These are phyloP conservation scores for Striga hermonthica DNA, from an alignment of 305 asterid species.

Conservation along the genomic window DNA sequence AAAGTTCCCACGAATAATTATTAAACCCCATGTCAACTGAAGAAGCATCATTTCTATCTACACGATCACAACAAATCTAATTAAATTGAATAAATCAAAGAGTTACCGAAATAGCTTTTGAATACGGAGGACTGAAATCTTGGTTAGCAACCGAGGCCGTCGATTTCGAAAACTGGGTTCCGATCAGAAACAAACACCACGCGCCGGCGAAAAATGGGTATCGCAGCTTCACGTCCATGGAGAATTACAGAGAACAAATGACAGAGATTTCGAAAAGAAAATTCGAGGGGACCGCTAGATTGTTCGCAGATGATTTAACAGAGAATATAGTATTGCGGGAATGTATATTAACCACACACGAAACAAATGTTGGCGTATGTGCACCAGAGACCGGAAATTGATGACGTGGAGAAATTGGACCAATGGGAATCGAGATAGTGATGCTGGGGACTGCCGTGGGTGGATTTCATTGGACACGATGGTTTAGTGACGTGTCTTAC, in stretches of 20 bases:
- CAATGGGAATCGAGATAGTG: conserved; percentile 41
- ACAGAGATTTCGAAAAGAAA: no score
- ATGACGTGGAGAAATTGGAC: conserved; percentile 42
- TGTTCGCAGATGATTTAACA: background rate
- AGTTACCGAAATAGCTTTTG: conserved; percentile 69
- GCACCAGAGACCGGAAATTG: no score
- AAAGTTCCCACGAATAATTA: background rate
- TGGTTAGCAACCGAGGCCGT: conserved; percentile 41
- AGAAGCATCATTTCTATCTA: no score
- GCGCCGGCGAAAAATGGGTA: conserved; percentile 25
- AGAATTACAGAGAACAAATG: background rate
- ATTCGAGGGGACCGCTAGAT: background rate
- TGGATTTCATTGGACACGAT: conserved; percentile 31
- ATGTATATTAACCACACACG: background rate
- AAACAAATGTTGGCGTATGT: no score
- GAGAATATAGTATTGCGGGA: background rate
- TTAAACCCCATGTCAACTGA: background rate
- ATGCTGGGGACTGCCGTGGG: conserved; percentile 25
- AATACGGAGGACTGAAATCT: conserved; percentile 47
- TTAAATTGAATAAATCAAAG: background rate
- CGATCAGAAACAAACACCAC: conserved; percentile 44
- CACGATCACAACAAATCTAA: background rate
- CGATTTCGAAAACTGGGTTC: conserved; percentile 35
- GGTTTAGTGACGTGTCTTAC: conserved; percentile 25
- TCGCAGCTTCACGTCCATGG: conserved; percentile 43